Conservation (phyloP, 768 basidiomycete species). For the Panaeolus papilionaceus region DNA sequence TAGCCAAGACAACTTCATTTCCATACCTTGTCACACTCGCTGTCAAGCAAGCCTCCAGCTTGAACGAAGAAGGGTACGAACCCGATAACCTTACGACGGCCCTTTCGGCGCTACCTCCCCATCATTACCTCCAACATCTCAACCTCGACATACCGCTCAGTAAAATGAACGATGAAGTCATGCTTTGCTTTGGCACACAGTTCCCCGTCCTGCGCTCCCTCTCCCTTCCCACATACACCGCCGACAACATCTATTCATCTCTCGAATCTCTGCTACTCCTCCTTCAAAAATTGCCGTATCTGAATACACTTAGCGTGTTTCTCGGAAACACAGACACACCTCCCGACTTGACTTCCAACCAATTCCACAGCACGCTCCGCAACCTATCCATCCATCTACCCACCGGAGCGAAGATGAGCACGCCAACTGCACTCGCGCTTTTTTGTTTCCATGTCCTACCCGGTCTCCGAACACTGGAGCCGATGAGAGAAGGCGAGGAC, state of each 20-base stretch:
- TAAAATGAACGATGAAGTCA: slow-evolving; percentile 4
- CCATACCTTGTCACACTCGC: slow-evolving; percentile 1
- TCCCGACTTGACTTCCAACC: background rate
- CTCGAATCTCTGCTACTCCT: background rate
- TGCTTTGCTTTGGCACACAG: slow-evolving; percentile 4
- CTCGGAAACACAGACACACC: background rate
- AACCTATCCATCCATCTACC: slow-evolving; percentile 1
- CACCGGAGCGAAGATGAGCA: background rate
- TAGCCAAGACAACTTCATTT: background rate
- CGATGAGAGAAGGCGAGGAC: background rate
- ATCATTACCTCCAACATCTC: background rate
- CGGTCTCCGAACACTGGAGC: background rate
- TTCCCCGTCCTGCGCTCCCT: slow-evolving; percentile 7
- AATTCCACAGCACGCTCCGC: slow-evolving; percentile 1
- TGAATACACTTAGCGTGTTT: background rate
- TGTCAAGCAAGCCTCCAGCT: background rate
- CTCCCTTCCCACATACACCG: background rate
- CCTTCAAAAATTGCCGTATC: slow-evolving; percentile 1
- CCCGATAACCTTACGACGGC: background rate
- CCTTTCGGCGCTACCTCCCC: slow-evolving; percentile 5
- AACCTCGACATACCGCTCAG: slow-evolving; percentile 1
- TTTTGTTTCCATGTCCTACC: slow-evolving; percentile 6
- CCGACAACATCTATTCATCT: background rate
- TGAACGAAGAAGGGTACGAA: slow-evolving; percentile 2
- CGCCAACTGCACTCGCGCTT: slow-evolving; percentile 1